These are phyloP conservation scores for Dipodascus albidus DNA, from an alignment of 805 yeast genomes.

Conservation along the genomic window DNA sequence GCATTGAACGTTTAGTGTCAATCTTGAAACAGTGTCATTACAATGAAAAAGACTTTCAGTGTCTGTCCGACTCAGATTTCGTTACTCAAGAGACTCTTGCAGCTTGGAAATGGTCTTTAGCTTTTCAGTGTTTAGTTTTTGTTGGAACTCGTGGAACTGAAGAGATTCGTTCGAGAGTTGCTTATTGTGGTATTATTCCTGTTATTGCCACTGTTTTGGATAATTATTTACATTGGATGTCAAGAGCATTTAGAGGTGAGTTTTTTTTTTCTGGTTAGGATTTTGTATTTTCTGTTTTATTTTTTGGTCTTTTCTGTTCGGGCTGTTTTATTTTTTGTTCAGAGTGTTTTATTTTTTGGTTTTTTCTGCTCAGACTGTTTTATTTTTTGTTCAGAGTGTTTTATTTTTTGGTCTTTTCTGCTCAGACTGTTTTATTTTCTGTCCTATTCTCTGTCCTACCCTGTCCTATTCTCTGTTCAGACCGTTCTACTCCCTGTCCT, in stretches of 20 bases:
- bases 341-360: too few species aligned
- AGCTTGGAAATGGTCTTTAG: constrained; percentile 97
- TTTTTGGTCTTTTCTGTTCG: too few species aligned
- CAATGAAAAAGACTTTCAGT: constrained; percentile 8
- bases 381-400: too few species aligned
- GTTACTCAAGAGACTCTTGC: constrained; percentile 19
- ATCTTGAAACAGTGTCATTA: constrained; percentile 70
- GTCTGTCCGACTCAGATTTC: constrained; percentile 5
- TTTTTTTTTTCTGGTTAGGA: not conserved
- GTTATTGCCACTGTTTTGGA: constrained; percentile 86
- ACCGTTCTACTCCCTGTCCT: too few species aligned
- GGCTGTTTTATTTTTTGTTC: too few species aligned
- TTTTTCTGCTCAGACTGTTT: too few species aligned
- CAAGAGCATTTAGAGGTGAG: constrained; percentile 6
- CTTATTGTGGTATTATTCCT: constrained; percentile 85
- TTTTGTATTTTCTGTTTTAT: too few species aligned
- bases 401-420: too few species aligned
- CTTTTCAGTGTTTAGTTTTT: constrained; percentile 83
- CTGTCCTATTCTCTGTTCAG: too few species aligned
- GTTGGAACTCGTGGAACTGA: constrained; percentile 93
- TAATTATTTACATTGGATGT: constrained; percentile 42
- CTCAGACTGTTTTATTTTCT: too few species aligned
- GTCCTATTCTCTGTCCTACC: too few species aligned
- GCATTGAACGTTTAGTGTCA: constrained; percentile 75
- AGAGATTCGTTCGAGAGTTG: constrained; percentile 70